Percentiles rank a stretch among this genome's conserved stretches.
Conservation (phyloP, 2,329 filamentous ascomycete species). For the Monosporascus sp. region DNA sequence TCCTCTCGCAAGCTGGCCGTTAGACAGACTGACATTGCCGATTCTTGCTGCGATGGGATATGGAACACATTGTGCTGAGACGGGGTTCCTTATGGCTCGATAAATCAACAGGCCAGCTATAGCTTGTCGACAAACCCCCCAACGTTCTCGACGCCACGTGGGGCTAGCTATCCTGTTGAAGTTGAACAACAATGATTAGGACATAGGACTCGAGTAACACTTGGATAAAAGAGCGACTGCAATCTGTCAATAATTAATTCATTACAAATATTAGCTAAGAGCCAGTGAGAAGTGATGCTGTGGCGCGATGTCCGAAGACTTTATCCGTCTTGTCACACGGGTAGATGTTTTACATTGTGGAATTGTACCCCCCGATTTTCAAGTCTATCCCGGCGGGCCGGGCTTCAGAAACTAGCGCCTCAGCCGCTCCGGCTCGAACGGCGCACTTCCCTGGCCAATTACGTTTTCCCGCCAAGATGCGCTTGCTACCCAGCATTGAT, state of each 20-base stretch:
- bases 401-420: too few species aligned
- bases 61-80: constrained; percentile 3
- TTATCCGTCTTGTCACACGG: not conserved
- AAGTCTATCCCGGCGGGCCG: not conserved
- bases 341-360: not conserved
- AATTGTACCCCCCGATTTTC: not conserved
- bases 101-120: not conserved
- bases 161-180: not conserved
- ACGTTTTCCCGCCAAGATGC: too few species aligned
- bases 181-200: not conserved
- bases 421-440: too few species aligned
- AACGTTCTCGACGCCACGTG: not conserved
- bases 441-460: too few species aligned
- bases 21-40: constrained; percentile 6
- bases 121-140: not conserved
- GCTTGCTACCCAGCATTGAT: too few species aligned
- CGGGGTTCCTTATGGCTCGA: not conserved
- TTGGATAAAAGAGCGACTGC: too few species aligned
- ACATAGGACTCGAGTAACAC: not conserved
- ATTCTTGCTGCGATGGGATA: constrained; percentile 6
- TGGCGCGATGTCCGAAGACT: too few species aligned
- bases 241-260: not conserved
- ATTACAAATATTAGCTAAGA: not conserved
- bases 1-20: constrained; percentile 6
- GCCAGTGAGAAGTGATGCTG: too few species aligned